Evolutionary conservation across 176 grass and related monocot species (phyloP).

Genomic region (Lolium multiflorum): DNA sequence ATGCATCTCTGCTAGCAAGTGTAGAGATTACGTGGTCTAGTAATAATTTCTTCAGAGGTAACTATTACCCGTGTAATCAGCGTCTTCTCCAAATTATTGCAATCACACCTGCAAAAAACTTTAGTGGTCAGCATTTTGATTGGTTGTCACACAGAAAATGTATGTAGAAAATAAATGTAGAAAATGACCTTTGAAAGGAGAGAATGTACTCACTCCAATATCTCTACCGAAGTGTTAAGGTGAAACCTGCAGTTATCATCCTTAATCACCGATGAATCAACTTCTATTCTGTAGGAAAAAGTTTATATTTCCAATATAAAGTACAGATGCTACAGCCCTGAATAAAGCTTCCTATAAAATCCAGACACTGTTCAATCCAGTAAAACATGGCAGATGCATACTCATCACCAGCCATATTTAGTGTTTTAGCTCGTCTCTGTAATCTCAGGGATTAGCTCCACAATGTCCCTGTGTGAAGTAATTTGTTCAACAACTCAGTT

Average conservation of each 20-base stretch:
- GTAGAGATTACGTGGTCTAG: conserved; percentile 79
- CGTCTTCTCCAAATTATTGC: conserved; percentile 76
- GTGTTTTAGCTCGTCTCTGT: too few relatives aligned
- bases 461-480: too few relatives aligned
- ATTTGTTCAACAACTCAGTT: too few relatives aligned
- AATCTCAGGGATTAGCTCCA: too few relatives aligned
- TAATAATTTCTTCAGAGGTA: conserved; percentile 92
- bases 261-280: conserved; percentile 86
- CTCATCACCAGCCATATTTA: too few relatives aligned
- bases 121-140: conserved; percentile 36
- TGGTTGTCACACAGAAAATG: conserved; percentile 1
- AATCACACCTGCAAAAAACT: conserved; percentile 71
- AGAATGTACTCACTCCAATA: conserved; percentile 66
- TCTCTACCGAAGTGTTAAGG: conserved; percentile 69
- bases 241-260: conserved; percentile 86
- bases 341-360: too few relatives aligned
- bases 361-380: too few relatives aligned
- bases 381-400: too few relatives aligned
- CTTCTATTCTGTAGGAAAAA: conserved; percentile 79
- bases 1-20: conserved; percentile 82
- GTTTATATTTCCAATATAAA: conserved; percentile 49
- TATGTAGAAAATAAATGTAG: conserved; percentile 22
- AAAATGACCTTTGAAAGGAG: background rate
- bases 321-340: too few relatives aligned
- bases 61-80: conserved; percentile 77